phyloP scores from a whole-genome alignment of 768 basidiomycete genomes.

The Trametes villosa region DNA sequence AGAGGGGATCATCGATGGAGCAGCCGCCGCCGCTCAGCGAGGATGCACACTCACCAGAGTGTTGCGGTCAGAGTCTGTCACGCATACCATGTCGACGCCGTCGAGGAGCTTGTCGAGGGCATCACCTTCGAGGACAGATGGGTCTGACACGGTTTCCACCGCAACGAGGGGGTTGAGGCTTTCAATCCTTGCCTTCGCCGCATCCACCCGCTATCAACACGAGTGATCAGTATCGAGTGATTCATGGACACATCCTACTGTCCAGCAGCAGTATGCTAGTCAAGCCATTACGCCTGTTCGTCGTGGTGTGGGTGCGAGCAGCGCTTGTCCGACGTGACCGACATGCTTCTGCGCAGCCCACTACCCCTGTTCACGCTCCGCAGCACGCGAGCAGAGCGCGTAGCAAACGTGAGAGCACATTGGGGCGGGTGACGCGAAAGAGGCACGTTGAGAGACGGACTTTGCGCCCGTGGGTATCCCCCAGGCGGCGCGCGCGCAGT shows the following conservation, averaged over 20 bases:
- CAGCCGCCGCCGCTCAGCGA: too few species aligned
- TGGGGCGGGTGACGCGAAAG: background rate
- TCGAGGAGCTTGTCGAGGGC: constrained; percentile 62
- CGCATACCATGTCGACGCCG: constrained; percentile 82
- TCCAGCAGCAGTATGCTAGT: background rate
- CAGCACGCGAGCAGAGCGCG: constrained; percentile 2
- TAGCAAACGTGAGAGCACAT: constrained; percentile 18
- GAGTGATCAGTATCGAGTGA: background rate
- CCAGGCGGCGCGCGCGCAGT: background rate
- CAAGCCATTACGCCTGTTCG: background rate
- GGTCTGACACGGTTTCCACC: constrained; percentile 67
- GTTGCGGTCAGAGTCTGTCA: constrained; percentile 76
- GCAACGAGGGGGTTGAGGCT: constrained; percentile 91
- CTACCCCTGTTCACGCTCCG: constrained; percentile 13
- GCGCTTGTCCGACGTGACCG: background rate
- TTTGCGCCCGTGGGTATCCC: constrained; percentile 15
- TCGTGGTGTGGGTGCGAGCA: background rate
- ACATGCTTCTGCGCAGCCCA: background rate
- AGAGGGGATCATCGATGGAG: background rate
- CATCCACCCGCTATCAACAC: constrained; percentile 72
- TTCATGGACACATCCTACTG: background rate
- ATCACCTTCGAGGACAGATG: constrained; percentile 51
- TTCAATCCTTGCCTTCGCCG: constrained; percentile 83
- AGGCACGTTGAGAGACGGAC: constrained; percentile 11
- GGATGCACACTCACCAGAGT: constrained; percentile 64